phyloP scores from a whole-genome alignment of 306 rosid genomes.

The Dryas drummondii region DNA sequence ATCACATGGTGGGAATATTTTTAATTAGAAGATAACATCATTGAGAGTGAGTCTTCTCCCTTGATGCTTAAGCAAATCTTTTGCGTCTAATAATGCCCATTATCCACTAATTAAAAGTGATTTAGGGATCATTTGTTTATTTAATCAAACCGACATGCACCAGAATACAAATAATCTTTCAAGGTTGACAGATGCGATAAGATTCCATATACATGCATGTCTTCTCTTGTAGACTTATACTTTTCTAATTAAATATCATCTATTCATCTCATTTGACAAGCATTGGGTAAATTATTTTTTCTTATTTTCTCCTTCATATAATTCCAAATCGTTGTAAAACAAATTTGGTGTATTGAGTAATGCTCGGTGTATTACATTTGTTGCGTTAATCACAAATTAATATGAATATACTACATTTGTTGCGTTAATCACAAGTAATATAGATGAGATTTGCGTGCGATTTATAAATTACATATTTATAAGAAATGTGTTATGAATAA shows the following conservation, averaged over 20 bases:
- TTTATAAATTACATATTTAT: too few species aligned
- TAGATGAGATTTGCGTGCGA: too few species aligned
- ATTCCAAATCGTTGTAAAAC: neutral
- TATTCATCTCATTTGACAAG: constrained; percentile 14
- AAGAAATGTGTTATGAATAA: too few species aligned
- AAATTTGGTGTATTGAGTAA: neutral
- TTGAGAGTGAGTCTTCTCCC: constrained; percentile 17
- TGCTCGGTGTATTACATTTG: too few species aligned
- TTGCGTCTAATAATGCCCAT: constrained; percentile 25
- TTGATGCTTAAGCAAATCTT: constrained; percentile 35
- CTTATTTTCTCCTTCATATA: neutral
- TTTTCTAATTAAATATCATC: neutral
- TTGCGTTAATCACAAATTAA: too few species aligned
- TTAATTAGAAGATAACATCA: constrained; percentile 33
- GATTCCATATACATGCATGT: constrained; percentile 25
- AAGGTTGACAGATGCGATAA: constrained; percentile 21
- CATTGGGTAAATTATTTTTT: neutral
- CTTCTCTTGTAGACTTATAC: constrained; percentile 11
- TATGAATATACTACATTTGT: too few species aligned
- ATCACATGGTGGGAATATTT: constrained; percentile 24
- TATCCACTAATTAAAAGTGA: constrained; percentile 25
- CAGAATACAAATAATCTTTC: constrained; percentile 7
- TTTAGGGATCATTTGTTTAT: constrained; percentile 21
- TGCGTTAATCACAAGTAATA: too few species aligned
- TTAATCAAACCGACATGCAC: constrained; percentile 17